phyloP scores from a whole-genome alignment of 1,284 basidiomycete species.

The Stygiomarasmius scandens region DNA sequence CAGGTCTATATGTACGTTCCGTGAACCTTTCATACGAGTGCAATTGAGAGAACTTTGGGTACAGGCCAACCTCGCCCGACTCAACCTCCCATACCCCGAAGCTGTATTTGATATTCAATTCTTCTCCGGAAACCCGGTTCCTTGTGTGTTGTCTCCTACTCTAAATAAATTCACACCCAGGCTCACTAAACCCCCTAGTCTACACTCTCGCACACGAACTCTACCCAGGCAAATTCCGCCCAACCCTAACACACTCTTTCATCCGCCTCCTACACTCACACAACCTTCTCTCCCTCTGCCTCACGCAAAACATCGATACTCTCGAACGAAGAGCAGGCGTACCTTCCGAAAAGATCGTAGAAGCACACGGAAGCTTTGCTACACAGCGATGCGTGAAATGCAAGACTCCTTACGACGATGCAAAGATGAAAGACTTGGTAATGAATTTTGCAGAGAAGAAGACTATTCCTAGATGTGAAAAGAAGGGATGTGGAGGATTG shows the following conservation, averaged over 20 bases:
- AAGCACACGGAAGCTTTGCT: conserved; percentile 94
- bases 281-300: conserved; percentile 70
- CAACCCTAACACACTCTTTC: conserved; percentile 91
- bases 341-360: conserved; percentile 74
- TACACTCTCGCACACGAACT: conserved; percentile 90
- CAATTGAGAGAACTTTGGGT: conserved; percentile 15
- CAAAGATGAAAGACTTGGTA: conserved; percentile 61
- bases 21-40: conserved; percentile 52
- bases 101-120: conserved; percentile 81
- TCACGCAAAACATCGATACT: conserved; percentile 93
- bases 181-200: conserved; percentile 46
- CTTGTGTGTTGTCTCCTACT: conserved; percentile 53
- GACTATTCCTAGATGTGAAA: conserved; percentile 65
- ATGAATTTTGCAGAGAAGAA: conserved; percentile 36
- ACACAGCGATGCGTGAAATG: conserved; percentile 82
- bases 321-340: conserved; percentile 88
- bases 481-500: conserved; percentile 58
- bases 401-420: conserved; percentile 55
- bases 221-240: conserved; percentile 85
- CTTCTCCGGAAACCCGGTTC: conserved; percentile 71
- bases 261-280: conserved; percentile 75
- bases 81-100: conserved; percentile 78
- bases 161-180: conserved; percentile 2
- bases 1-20: neutral
- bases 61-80: conserved; percentile 72